Evolutionary conservation across 2,329 filamentous ascomycete species (phyloP).

Genomic region (Gliomastix tumulicola): DNA sequence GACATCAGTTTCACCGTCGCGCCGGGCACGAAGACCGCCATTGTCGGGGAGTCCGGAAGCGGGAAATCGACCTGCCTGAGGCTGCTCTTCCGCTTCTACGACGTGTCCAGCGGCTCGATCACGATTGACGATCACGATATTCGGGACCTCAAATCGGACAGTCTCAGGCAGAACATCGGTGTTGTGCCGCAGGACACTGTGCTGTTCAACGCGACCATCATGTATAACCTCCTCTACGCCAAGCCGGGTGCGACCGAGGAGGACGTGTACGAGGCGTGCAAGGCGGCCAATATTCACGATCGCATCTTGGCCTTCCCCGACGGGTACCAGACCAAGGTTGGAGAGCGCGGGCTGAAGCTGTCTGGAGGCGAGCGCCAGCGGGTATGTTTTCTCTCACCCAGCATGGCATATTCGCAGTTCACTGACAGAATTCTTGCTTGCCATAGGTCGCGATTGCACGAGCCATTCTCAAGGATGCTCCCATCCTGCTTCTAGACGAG

Average conservation of each 20-base stretch:
- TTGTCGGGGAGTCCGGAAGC: conserved; percentile 37
- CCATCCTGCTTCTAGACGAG: conserved; percentile 65
- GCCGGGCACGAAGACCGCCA: conserved; percentile 36
- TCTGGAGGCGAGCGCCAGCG: conserved; percentile 57
- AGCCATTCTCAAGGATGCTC: conserved; percentile 62
- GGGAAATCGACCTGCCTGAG: conserved; percentile 42
- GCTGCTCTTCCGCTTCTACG: conserved; percentile 44
- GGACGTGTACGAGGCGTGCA: conserved; percentile 43
- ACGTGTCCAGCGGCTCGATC: conserved; percentile 35
- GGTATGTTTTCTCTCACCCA: no score
- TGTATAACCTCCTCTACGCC: conserved; percentile 48
- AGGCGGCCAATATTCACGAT: conserved; percentile 47
- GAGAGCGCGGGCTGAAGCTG: conserved; percentile 43
- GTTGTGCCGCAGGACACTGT: conserved; percentile 37
- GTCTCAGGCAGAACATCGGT: conserved; percentile 31
- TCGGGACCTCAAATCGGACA: conserved; percentile 28
- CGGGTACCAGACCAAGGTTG: conserved; percentile 45
- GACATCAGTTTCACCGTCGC: conserved; percentile 32
- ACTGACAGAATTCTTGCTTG: no score
- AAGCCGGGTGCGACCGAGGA: conserved; percentile 38
- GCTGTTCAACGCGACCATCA: conserved; percentile 46
- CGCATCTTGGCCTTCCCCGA: conserved; percentile 45
- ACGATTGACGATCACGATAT: conserved; percentile 38
- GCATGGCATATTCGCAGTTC: no score
- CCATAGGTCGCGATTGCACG: conserved; percentile 48